Evolutionary conservation across 2,329 filamentous ascomycete genomes (phyloP), one percentile per base, ranked within the genome.

Genomic region (Atkinsonella hypoxylon): DNA sequence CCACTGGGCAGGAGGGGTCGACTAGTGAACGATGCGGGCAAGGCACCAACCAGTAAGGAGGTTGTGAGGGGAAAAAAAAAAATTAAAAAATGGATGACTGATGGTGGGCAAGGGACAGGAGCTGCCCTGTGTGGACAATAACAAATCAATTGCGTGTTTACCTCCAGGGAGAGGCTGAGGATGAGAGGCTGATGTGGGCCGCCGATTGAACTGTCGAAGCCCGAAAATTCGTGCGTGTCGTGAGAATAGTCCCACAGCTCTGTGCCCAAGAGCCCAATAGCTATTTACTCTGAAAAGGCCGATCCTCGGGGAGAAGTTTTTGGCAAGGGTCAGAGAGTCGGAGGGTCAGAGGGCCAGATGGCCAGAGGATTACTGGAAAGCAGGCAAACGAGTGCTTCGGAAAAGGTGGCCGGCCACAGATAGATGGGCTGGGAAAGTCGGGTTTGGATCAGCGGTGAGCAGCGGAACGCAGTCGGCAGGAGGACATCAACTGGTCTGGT

Each of bases 151-250:
- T 43, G 46, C 8, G 22, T 49, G 32, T 44, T 26, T 38, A 38
- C 18, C 38, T 9, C 47, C 22, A 32, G n/a, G 20, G 30, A 32
- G 15, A 32, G 47, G n/a, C 17, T 18, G 7, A 43, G 13, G 30
- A 9, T 22, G 8, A 3, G 26, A n/a, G 34, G 15, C 10, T 20
- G n/a, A n/a, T 7, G 41, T 7, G 20, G 18, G 18, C 46, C 22
- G n/a, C 31, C 17, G 40, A 36, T 17, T 41, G 26, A 39, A 64
- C 57, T 18, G 66, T 60, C 40, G 70, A 65, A 22, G 48, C 48
- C 48, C 32, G 34, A 50, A 32, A 50, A 32, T 12, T 18, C 18
- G 17, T 39, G 31, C 42, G 31, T 26, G 31, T 31, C 47, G 47
- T 31, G 32, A 45, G 12, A 26, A 39, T 45, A 44, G 36, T 20